Evolutionary conservation across 495 filamentous ascomycete genomes (phyloP), one percentile per base, ranked within the genome.

Genomic region (Podospora appendiculata): DNA sequence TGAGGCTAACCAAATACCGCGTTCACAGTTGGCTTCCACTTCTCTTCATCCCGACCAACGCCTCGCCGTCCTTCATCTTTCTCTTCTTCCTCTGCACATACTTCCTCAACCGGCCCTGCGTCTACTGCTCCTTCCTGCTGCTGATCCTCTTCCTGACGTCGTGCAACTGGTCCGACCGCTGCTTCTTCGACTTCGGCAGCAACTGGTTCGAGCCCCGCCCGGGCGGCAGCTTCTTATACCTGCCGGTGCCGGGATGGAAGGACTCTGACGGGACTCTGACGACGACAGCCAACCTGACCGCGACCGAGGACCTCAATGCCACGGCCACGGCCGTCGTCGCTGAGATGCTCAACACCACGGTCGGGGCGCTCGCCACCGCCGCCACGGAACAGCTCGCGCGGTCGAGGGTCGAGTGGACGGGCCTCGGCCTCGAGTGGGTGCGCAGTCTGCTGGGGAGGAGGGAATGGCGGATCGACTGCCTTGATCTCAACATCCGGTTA

Each of bases 41-140:
- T 44, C 83, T 88, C 54, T 88, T 86, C 69, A 84, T 87, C 54
- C 81, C 83, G 49, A 88, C 83, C 51, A 88, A 89, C 62, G 87
- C 87, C 50, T 89, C 84, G 47, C 85, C 85, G 8, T 82, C 88
- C 54, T 93, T 94, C 74, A 89, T 95, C 58, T 81, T 92, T 67
- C 83, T 91, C 63, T 94, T 93, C 76, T 87, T 95, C 70, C 73
- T 90, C 56, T 84, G 87, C 61, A 95, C 89, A 58, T 95, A 94
- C 73, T 83, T 91, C 65, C 82, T 95, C 57, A 90, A 92, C 65
- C 81, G 89, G 50, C 89, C 89, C 51, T 95, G 89, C 72, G 80
- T 91, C 60, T 90, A 95, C 79, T 95, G 89, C 77, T 91, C 89
- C 50, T 78, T 89, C 51, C 83, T 95, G 33, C 87, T 95, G 50